phyloP scores from a whole-genome alignment of 192 early-diverging fungal species.

The Backusella tarrabulga region DNA sequence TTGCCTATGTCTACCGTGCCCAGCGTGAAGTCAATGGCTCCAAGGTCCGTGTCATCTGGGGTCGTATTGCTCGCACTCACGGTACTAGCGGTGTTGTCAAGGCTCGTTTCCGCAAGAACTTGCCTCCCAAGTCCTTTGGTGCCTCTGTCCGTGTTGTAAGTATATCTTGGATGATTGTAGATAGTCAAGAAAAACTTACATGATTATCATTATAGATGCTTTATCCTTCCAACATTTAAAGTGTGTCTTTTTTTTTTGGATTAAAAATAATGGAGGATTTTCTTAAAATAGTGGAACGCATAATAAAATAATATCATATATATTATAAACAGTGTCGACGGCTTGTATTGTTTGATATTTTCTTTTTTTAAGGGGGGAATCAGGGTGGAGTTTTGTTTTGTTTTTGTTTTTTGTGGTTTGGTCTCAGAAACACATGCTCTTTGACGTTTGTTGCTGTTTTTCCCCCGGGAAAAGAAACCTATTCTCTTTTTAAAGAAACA shows the following conservation, averaged over 20 bases:
- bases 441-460: not conserved
- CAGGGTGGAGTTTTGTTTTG: too few relatives aligned
- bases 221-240: constrained; percentile 80
- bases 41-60: constrained; percentile 97
- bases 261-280: not conserved
- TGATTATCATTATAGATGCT: constrained; percentile 68
- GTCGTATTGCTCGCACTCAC: constrained; percentile 91
- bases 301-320: not conserved
- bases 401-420: too few relatives aligned
- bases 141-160: constrained; percentile 87
- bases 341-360: too few relatives aligned
- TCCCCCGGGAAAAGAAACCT: not conserved
- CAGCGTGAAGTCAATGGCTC: constrained; percentile 83
- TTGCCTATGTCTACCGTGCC: constrained; percentile 97
- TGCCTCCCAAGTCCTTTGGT: constrained; percentile 88
- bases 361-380: not conserved
- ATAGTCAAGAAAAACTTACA: constrained; percentile 2
- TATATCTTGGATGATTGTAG: constrained; percentile 13
- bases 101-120: constrained; percentile 96
- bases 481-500: too few relatives aligned
- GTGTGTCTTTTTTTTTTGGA: not conserved
- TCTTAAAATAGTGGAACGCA: not conserved
- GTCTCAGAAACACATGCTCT: not conserved
- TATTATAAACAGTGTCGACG: not conserved
- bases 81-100: constrained; percentile 95